A percentile compares a stretch with the other conserved stretches of the same genome.
Evolutionary conservation across 805 yeast genomes (phyloP).

Genomic region (Candida parachauliodes): DNA sequence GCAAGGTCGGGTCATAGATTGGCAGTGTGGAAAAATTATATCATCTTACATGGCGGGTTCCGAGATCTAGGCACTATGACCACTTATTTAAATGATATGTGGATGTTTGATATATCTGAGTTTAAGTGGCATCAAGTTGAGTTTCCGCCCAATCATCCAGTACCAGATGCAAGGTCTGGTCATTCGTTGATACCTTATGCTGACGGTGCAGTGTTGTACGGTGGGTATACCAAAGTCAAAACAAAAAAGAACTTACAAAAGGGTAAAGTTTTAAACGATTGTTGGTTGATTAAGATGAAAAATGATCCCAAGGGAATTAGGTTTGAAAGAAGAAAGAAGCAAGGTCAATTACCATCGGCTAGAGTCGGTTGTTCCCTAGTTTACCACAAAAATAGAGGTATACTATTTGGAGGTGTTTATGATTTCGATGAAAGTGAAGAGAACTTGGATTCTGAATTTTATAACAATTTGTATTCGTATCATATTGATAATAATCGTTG

Average conservation of each 20-base stretch:
- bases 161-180: slow-evolving; percentile 92
- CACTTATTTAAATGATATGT: slow-evolving; percentile 76
- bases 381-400: slow-evolving; percentile 85
- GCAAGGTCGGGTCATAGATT: slow-evolving; percentile 92
- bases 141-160: slow-evolving; percentile 73
- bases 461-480: slow-evolving; percentile 74
- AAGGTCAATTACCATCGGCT: slow-evolving; percentile 87
- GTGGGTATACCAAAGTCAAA: slow-evolving; percentile 92
- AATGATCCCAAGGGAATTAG: slow-evolving; percentile 69
- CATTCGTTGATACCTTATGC: slow-evolving; percentile 77
- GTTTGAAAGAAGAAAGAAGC: slow-evolving; percentile 88
- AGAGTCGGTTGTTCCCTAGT: slow-evolving; percentile 94
- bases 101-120: slow-evolving; percentile 88
- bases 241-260: slow-evolving; percentile 84
- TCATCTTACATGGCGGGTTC: slow-evolving; percentile 87
- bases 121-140: slow-evolving; percentile 91
- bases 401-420: slow-evolving; percentile 92
- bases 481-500: slow-evolving; percentile 86
- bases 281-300: slow-evolving; percentile 87
- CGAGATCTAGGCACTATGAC: slow-evolving; percentile 84
- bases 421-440: slow-evolving; percentile 96
- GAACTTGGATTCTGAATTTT: slow-evolving; percentile 77
- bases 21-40: slow-evolving; percentile 87
- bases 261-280: slow-evolving; percentile 83
- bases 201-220: slow-evolving; percentile 84